Base-by-base conservation (phyloP, 2,329 filamentous ascomycete genomes). In the Fusarium coffeatum region DNA sequence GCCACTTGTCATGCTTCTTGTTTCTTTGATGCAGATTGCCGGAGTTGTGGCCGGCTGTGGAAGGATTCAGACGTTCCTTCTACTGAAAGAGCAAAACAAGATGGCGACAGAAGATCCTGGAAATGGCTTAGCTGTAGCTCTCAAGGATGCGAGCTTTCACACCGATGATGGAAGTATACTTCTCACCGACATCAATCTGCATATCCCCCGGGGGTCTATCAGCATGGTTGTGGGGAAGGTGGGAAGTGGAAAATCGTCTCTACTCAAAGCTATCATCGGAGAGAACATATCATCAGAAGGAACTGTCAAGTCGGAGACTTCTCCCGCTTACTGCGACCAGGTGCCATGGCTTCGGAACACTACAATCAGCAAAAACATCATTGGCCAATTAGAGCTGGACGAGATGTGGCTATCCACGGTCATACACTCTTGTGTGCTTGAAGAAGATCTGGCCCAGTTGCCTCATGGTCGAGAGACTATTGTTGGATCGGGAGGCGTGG, bases 241-340 rank as follows among this genome's bases (percentile, higher is more conserved):
- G 1, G 83, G 82, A 1, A 80, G 80, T n/a, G 83, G 83, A 25
- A 85, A 85, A 51, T 80, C 81, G 0, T 78, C 77, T 0, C 65
- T 84, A 0, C 64, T 83, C 12, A 77, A 81, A 32, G 77, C 78
- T 0, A 71, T 84, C 0, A 66, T 83, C 0, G 80, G 82, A 1
- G 82, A 83, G 58, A 65, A 78, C 1, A 53, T 68, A 2, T 56
- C 71, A 6, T 46, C 73, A 2, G 57, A 64, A 1, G 81, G 81
- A 1, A 57, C 55, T 0, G 60, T 82, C n/a, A 67, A 59, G 3
- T 57, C 76, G 1, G 64, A 74, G 0, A 69, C 59, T 1, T 76
- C 75, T 23, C 62, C 82, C 15, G 81, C 79, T 0, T 85, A 81
- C 67, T 84, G 82, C 56, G 78, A 80, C 46, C 84, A 86, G 54